Evolutionary conservation across 257 asterid genomes (phyloP), one percentile per base, ranked within the genome.

Genomic region (Ehretia macrophylla): DNA sequence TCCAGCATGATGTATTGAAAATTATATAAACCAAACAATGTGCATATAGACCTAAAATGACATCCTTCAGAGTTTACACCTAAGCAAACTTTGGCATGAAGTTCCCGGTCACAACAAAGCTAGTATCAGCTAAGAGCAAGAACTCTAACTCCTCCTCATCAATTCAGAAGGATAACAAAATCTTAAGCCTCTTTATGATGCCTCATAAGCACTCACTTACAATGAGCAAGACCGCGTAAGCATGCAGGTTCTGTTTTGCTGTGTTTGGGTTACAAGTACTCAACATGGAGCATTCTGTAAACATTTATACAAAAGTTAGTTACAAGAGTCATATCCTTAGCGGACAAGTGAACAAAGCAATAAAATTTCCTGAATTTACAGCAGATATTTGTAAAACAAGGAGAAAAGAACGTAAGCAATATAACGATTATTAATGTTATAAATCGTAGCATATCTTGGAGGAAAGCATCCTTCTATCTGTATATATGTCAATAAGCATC

Each of bases 201-300:
- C 50, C 21, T 66, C 71, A 64, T 14, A 56, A 63, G 67, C 46
- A 22, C 11, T 53, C 58, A 80, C 97, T 90, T 87, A 90, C 98
- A 61, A 90, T 86, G 70, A 90, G 77, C 68, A 90, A 37, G 71
- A 85, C 56, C 55, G 95, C 98, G 67, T 74, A 78, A 56, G 79
- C 86, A 65, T 87, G 96, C 75, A 90, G 73, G 79, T 90, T 83
- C 72, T 85, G 96, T 20, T 71, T 67, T 27, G 82, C 79, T 9
- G 96, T 71, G 54, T 77, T 76, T n/a, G 85, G 80, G 52, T 83
- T 75, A 70, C 98, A 90, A 23, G 85, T 81, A 69, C 95, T 85
- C 77, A 90, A 72, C 85, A 72, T 77, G 83, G 80, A 71, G 82
- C 98, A 90, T 45, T 78, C 98, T 90, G 96, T 82, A 90, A 68